Percentiles rank a stretch among this genome's conserved stretches.
Evolutionary conservation across 768 basidiomycete genomes (phyloP).

Genomic region (Boletus tomentosulus): DNA sequence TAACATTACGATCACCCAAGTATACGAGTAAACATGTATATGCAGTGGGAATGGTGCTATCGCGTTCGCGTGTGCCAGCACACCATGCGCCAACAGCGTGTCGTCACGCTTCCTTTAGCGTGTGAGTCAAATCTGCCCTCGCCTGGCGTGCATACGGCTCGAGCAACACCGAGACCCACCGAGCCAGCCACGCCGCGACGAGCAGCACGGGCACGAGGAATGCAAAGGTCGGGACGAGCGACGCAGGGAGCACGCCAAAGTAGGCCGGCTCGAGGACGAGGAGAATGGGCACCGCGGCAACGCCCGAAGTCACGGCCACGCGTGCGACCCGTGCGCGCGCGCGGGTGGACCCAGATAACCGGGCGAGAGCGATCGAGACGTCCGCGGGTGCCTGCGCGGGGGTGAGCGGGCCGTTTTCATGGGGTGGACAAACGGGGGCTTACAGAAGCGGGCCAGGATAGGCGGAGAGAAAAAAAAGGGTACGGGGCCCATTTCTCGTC

Average conservation of each 20-base stretch:
- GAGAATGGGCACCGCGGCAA: constrained; percentile 44
- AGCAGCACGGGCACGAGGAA: constrained; percentile 28
- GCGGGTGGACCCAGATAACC: constrained; percentile 22
- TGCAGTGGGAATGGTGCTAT: no score
- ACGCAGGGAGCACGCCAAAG: constrained; percentile 55
- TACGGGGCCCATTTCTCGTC: constrained; percentile 37
- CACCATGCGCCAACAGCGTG: constrained; percentile 28
- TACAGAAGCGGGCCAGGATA: constrained; percentile 57
- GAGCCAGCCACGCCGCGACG: constrained; percentile 17
- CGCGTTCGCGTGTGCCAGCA: no score
- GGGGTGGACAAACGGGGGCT: constrained; percentile 10
- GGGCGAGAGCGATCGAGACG: constrained; percentile 5
- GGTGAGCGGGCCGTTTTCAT: no score
- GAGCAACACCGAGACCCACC: constrained; percentile 16
- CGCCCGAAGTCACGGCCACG: constrained; percentile 36
- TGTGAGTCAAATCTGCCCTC: constrained; percentile 15
- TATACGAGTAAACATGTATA: no score
- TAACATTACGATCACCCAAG: no score
- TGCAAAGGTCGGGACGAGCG: constrained; percentile 37
- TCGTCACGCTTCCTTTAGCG: neutral
- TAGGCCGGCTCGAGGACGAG: constrained; percentile 57
- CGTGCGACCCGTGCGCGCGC: constrained; percentile 50
- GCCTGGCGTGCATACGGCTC: constrained; percentile 23
- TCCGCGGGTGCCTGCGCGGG: no score
- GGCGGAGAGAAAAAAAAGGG: constrained; percentile 45